Evolutionary conservation across 23 red algal species (phyloP), one percentile per base, ranked within the genome.

Genomic region (Gracilaria domingensis): DNA sequence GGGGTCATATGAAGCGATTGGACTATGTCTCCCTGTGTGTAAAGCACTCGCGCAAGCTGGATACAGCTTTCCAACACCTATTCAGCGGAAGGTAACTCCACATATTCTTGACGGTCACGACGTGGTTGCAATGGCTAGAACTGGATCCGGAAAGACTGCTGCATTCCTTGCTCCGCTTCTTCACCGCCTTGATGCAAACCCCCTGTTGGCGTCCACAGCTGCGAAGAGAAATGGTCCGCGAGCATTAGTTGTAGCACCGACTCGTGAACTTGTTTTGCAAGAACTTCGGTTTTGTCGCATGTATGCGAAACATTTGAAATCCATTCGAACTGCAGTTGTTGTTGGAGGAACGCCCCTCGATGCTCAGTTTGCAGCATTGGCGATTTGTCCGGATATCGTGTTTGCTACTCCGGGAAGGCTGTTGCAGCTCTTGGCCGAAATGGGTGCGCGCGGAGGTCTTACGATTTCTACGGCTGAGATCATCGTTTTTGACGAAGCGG

Each of bases 101-200:
- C 55, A 56, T 28, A 62, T 96, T 54, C 67, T 99, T 33, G 85
- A 79, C 11, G 97, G 97, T 35, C 59, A 89, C 33, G 97, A 99
- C 82, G 94, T 96, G 0, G 94, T 99, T 4, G 92, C 93, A 48
- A 99, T 99, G 97, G 97, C 94, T n/a, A 80, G 97, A 61, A 99
- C 97, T 32, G 97, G 97, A 33, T 99, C 97, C 26, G 97, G 97
- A 49, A 99, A 99, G 79, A 99, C 97, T 32, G 94, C 94, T 12
- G 97, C 97, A 23, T 99, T 99, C 66, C 86, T 99, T 23, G 79
- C 76, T 8, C 97, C 97, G 2, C 54, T 96, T 38, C 85, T 99
- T 21, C 84, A 96, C 24, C 86, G 83, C 6, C 51, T 99, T 26
- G 71, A 73, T 35, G 82, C 60, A 5, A 77, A 65, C 28, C 81